A percentile compares a stretch with the other conserved stretches of the same genome.
Conservation (phyloP, 75 land plant genomes). For the Pseudotsuga menziesii region DNA sequence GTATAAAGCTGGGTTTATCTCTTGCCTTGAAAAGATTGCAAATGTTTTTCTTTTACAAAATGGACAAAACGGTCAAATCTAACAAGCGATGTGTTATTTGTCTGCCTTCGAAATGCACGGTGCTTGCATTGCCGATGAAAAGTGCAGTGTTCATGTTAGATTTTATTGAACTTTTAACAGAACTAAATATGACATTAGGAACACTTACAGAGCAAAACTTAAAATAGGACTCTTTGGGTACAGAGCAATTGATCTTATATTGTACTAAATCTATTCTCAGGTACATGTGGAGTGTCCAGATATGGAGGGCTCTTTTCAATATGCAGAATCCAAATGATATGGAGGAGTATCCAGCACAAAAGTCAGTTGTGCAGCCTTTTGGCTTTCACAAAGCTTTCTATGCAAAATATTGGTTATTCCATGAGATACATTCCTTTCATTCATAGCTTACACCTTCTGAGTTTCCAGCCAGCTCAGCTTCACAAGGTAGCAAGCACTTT, state of each 20-base stretch:
- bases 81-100: neutral
- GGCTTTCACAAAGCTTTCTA: neutral
- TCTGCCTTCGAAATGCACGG: no score
- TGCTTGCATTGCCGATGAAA: no score
- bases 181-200: neutral
- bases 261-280: neutral
- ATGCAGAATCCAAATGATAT: neutral
- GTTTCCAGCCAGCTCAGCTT: slow-evolving; percentile 9
- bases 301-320: slow-evolving; percentile 3
- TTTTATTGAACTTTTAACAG: neutral
- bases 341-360: neutral
- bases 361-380: neutral
- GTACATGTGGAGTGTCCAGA: neutral
- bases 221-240: neutral
- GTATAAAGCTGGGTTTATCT: neutral
- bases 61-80: neutral
- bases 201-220: neutral
- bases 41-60: neutral
- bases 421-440: neutral
- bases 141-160: no score
- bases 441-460: slow-evolving; percentile 13
- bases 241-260: neutral
- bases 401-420: neutral
- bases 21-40: neutral
- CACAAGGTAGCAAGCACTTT: slow-evolving; percentile 12